Evolutionary conservation across 1,284 basidiomycete genomes (phyloP), one percentile per base, ranked within the genome.

Genomic region (Neotropicomus parvogracilis): DNA sequence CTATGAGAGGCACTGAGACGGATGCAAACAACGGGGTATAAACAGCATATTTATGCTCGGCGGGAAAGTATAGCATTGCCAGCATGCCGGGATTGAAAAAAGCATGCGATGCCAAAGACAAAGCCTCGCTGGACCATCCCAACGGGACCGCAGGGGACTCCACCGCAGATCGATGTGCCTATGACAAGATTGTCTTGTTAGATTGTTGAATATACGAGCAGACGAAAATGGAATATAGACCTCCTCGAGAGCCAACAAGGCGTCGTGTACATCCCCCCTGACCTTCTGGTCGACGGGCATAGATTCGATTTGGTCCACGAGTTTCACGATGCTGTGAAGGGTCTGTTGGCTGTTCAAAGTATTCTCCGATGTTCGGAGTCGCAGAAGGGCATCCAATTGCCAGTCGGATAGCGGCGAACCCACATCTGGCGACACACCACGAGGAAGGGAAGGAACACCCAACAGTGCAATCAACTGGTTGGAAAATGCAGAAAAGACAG

Each of bases 61-160:
- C 85, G 20, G 94, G 94, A 69, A 99, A 99, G 68, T 99, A 99
- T 20, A 99, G 75, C 60, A 97, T 69, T 6, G 90, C 94, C 57
- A 99, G 73, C 95, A 99, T 98, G 29, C 85, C 87, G 0, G 95
- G 97, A 65, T 94, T 91, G 72, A 97, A 99, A 74, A 98, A 99
- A 0, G 97, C 97, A 34, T 85, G 77, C 13, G 91, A 95, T 3
- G 94, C 82, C 31, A 88, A 75, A 0, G 73, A 76, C 28, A 86
- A 70, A 0, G 94, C 91, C 51, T 76, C 68, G 7, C 80, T 75
- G 1, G 90, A 88, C 55, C 81, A 74, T 35, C 71, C 65, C 37
- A 94, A 75, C 0, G 80, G 73, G 27, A 71, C 69, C 12, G 60
- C 65, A 8, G 81, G 69, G 2, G 79, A 77, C 3, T 60, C 60